Evolutionary conservation across 1,284 basidiomycete species (phyloP).

Genomic region (Tilletiopsis washingtonensis): DNA sequence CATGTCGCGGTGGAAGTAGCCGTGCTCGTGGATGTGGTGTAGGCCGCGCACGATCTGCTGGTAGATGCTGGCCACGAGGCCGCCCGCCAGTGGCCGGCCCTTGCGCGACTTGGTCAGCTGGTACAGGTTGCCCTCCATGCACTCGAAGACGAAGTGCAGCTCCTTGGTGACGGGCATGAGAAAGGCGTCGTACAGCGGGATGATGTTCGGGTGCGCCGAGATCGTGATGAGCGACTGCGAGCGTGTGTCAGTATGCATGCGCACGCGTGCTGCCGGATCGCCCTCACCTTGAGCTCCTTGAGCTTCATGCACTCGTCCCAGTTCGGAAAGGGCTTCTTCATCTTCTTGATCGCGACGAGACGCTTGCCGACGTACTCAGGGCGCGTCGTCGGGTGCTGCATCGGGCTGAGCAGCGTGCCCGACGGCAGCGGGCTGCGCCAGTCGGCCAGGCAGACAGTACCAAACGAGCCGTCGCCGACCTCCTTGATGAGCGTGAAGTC

Average conservation of each 20-base stretch:
- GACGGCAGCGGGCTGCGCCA: slow-evolving; percentile 80
- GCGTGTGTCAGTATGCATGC: not conserved
- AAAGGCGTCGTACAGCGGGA: slow-evolving; percentile 98
- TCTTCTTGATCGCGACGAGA: slow-evolving; percentile 92
- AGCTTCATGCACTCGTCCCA: slow-evolving; percentile 94
- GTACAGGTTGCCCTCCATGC: slow-evolving; percentile 99
- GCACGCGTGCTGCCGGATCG: not conserved
- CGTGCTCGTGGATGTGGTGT: slow-evolving; percentile 80
- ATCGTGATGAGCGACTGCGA: slow-evolving; percentile 84
- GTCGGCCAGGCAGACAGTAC: slow-evolving; percentile 96
- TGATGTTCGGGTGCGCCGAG: slow-evolving; percentile 91
- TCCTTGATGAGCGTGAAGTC: slow-evolving; percentile 43
- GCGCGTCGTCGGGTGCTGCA: slow-evolving; percentile 57
- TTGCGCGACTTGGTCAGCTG: slow-evolving; percentile 96
- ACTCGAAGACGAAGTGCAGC: slow-evolving; percentile 98
- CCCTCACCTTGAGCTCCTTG: slow-evolving; percentile 81
- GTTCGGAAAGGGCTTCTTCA: slow-evolving; percentile 94
- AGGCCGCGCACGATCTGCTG: slow-evolving; percentile 83
- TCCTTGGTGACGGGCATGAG: slow-evolving; percentile 85
- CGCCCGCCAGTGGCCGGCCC: slow-evolving; percentile 84
- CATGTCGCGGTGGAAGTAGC: slow-evolving; percentile 99
- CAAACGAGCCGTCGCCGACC: slow-evolving; percentile 54
- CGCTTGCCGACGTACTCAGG: slow-evolving; percentile 91
- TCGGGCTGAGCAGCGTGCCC: slow-evolving; percentile 44
- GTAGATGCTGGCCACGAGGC: slow-evolving; percentile 90